These are phyloP conservation scores for Excoecaria agallocha DNA, from an alignment of 345 rosid species.

Conservation along the genomic window DNA sequence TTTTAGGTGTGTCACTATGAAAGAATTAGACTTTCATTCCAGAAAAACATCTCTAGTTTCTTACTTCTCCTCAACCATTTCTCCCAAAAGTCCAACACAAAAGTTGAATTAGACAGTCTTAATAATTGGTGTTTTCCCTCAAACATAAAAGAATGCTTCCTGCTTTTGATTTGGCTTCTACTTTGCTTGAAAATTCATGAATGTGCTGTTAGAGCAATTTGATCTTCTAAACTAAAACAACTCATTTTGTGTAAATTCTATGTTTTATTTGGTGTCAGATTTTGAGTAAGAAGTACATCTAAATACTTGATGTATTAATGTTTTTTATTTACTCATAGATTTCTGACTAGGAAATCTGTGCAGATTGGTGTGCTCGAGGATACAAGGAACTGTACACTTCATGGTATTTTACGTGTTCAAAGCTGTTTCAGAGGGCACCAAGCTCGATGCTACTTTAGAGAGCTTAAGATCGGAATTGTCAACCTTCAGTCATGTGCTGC, in stretches of 20 bases:
- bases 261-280: background rate
- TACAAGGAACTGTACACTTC: slow-evolving; percentile 90
- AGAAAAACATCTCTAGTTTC: no score
- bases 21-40: no score
- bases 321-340: background rate
- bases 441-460: slow-evolving; percentile 63
- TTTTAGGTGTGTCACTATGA: no score
- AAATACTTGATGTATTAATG: background rate
- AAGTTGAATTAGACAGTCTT: background rate
- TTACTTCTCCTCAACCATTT: no score
- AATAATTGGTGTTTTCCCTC: background rate
- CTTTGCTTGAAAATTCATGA: no score
- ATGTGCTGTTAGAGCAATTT: background rate
- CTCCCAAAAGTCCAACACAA: no score
- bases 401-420: slow-evolving; percentile 89
- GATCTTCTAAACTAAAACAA: background rate
- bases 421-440: slow-evolving; percentile 92
- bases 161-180: background rate
- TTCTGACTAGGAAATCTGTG: slow-evolving; percentile 19
- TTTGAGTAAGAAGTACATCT: background rate
- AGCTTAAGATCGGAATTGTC: slow-evolving; percentile 60
- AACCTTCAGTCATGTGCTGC: slow-evolving; percentile 79
- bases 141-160: background rate
- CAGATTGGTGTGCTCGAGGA: slow-evolving; percentile 99
- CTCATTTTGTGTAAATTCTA: background rate